A percentile compares a stretch with the other conserved stretches of the same genome.
Evolutionary conservation across 495 filamentous ascomycete genomes (phyloP).

Genomic region (Tuber umbilicatum): DNA sequence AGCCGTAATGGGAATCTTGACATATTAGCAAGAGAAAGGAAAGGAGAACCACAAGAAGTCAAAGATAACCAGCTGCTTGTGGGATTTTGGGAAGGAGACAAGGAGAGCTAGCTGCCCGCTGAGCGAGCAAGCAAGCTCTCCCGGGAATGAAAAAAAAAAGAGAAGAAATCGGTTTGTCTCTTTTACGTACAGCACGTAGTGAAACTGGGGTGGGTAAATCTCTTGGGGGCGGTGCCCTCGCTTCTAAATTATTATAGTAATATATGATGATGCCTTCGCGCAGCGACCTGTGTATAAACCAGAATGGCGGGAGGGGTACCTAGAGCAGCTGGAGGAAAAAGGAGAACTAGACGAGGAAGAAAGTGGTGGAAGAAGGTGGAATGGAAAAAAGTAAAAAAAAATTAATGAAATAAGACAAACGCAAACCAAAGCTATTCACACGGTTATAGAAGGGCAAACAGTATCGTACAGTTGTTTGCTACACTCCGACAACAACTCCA

Average conservation of each 20-base stretch:
- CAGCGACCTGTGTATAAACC: neutral
- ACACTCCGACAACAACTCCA: neutral
- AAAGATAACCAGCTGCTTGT: neutral
- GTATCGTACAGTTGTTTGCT: neutral
- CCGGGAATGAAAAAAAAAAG: neutral
- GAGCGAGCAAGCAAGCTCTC: neutral
- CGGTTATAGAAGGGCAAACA: too few species aligned
- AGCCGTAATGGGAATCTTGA: neutral
- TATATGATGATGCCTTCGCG: neutral
- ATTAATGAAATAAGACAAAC: neutral
- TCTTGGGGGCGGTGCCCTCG: neutral
- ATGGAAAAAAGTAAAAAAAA: neutral
- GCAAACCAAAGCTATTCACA: neutral
- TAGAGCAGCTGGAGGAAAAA: neutral
- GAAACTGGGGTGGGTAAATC: neutral
- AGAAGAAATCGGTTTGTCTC: neutral
- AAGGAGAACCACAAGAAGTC: neutral
- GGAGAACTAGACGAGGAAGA: neutral
- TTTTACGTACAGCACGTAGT: neutral
- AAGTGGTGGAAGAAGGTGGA: neutral
- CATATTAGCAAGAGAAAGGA: neutral
- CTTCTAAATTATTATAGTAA: neutral
- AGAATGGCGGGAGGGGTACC: neutral
- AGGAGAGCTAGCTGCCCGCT: too few species aligned
- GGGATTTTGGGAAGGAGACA: neutral